phyloP scores from a whole-genome alignment of 768 basidiomycete genomes.

The Nidula microcarpa region DNA sequence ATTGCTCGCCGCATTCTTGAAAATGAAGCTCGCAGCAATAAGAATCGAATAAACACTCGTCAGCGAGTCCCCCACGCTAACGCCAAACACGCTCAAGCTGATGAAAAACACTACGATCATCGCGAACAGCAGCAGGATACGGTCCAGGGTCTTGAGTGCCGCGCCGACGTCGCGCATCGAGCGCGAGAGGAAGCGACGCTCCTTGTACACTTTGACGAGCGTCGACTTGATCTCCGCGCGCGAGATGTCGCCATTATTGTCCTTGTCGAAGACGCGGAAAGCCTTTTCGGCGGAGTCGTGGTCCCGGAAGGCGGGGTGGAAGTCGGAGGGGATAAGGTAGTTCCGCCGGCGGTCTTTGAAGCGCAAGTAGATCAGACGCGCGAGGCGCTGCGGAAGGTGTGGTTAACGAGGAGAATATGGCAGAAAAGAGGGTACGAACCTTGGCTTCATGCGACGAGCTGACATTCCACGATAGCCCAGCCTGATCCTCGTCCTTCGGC shows the following conservation, averaged over 20 bases:
- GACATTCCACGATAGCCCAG: conserved; percentile 48
- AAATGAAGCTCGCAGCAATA: conserved; percentile 77
- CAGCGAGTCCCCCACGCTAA: conserved; percentile 60
- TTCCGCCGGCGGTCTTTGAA: conserved; percentile 54
- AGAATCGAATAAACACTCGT: conserved; percentile 71
- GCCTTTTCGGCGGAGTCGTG: conserved; percentile 55
- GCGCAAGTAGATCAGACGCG: conserved; percentile 59
- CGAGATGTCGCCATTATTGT: conserved; percentile 74
- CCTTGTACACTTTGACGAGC: conserved; percentile 71
- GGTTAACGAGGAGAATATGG: neutral
- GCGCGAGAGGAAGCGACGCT: conserved; percentile 70
- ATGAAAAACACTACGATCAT: conserved; percentile 68
- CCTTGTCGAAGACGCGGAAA: conserved; percentile 74
- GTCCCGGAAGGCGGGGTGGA: conserved; percentile 65
- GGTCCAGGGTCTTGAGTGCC: conserved; percentile 63
- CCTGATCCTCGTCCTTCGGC: conserved; percentile 37
- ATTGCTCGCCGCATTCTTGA: conserved; percentile 68
- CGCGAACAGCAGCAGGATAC: conserved; percentile 61
- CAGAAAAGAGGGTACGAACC: conserved; percentile 23
- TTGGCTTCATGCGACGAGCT: conserved; percentile 65
- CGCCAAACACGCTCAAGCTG: conserved; percentile 67
- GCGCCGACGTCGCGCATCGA: conserved; percentile 74
- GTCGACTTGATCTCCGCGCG: conserved; percentile 72
- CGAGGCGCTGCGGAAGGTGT: conserved; percentile 48
- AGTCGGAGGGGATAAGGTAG: conserved; percentile 67